These are phyloP conservation scores for Purpureocillium lavendulum DNA, from an alignment of 2,329 filamentous ascomycete species.

Conservation along the genomic window DNA sequence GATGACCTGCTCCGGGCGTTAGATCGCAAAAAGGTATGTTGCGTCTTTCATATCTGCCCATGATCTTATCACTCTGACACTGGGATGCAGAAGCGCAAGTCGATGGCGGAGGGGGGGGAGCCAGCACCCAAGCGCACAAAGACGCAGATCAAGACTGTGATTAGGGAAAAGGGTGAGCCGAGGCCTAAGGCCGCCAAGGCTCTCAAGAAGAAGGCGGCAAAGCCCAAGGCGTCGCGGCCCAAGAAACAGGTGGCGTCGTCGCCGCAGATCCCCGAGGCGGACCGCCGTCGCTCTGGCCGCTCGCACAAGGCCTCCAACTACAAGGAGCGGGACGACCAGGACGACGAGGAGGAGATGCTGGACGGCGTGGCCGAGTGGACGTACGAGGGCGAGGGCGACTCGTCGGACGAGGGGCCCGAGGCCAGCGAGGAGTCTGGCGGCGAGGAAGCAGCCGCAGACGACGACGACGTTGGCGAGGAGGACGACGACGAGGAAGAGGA, in stretches of 20 bases:
- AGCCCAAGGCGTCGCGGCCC: slow-evolving; percentile 17
- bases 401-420: slow-evolving; percentile 19
- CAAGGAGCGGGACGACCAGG: slow-evolving; percentile 47
- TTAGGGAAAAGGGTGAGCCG: slow-evolving; percentile 24
- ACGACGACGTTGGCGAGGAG: slow-evolving; percentile 9
- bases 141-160: slow-evolving; percentile 27
- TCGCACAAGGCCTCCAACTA: slow-evolving; percentile 39
- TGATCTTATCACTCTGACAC: slow-evolving; percentile 15
- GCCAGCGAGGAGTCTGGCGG: slow-evolving; percentile 9
- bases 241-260: slow-evolving; percentile 17
- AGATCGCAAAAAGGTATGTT: slow-evolving; percentile 63
- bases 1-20: slow-evolving; percentile 57
- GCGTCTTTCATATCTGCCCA: neutral
- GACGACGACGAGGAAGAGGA: slow-evolving; percentile 9
- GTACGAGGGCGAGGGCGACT: slow-evolving; percentile 31
- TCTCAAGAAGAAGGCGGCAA: slow-evolving; percentile 22
- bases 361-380: slow-evolving; percentile 52
- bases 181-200: slow-evolving; percentile 27
- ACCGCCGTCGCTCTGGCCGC: slow-evolving; percentile 50
- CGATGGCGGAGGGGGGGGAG: slow-evolving; percentile 38
- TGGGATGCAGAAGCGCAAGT: slow-evolving; percentile 46
- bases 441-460: slow-evolving; percentile 13
- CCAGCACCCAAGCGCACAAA: slow-evolving; percentile 29
- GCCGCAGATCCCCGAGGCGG: slow-evolving; percentile 24
- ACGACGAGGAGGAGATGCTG: slow-evolving; percentile 54